Base-by-base conservation (phyloP, 129 eudicot species). In the Centrapalus pauciflorus region DNA sequence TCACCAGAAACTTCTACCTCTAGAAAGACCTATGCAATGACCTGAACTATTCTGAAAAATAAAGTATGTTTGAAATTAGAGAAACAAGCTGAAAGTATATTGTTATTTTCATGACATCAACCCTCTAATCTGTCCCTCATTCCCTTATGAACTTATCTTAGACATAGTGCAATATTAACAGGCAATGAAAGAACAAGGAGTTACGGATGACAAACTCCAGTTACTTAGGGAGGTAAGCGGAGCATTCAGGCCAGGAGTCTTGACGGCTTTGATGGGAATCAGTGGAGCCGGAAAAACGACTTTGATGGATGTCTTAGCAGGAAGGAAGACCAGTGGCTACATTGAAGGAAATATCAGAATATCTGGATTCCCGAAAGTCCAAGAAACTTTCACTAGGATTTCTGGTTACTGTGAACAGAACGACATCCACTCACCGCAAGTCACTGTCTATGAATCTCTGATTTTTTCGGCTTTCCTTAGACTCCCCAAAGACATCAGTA, bases 281-380 rank as follows among this genome's bases (percentile, higher is more conserved):
- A 83, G 79, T 32, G 88, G 88, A 38, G 88, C 84, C 11, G 84
- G 88, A 52, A 83, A 83, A 69, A 83, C 88, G 28, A 83, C 88
- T 23, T 54, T 83, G 7, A 20, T 83, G 79, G 88, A 83, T 64
- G 88, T 83, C 3, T 77, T 83, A 56, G 64, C 88, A 3, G 88
- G 88, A 58, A 72, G 88, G 55, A 83, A 83, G 63, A 77, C 74
- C 3, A 66, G 77, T 38, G 88, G 84, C 3, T 76, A 56, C 62
- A 67, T 72, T 7, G 82, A 83, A 61, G 88, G 88, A 14, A 72
- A 54, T 23, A 83, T 83, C 49, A 83, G 74, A 40, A 76, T 76
- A 25, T 80, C 84, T 13, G 88, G 88, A 45, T 83, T 76, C 59
- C 77, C 82, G 4, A 79, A 68, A 73, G 60, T 71, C 35, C 88